A percentile compares a stretch with the other conserved stretches of the same genome.
Evolutionary conservation across 371 early-diverging fungal species (phyloP).

Genomic region (Lichtheimia hyalospora): DNA sequence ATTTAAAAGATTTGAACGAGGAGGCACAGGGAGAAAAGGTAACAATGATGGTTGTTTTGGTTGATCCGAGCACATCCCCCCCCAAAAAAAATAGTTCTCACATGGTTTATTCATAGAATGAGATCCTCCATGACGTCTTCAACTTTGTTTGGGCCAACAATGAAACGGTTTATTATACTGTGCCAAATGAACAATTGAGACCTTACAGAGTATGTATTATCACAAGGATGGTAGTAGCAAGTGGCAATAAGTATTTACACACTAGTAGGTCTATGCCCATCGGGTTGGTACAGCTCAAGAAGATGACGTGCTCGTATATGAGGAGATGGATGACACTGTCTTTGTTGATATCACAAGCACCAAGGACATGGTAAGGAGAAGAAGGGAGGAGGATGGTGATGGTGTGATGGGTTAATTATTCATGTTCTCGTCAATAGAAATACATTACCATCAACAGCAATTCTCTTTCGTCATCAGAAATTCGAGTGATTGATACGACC

Average conservation of each 20-base stretch:
- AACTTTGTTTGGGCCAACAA: conserved; percentile 82
- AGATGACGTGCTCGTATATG: conserved; percentile 65
- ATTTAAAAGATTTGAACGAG: conserved; percentile 50
- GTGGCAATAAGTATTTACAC: neutral
- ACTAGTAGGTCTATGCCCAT: conserved; percentile 56
- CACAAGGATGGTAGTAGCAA: neutral
- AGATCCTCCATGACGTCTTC: conserved; percentile 68
- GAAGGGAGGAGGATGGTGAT: neutral
- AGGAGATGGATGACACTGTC: conserved; percentile 64
- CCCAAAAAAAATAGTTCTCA: neutral
- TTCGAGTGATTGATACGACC: conserved; percentile 55
- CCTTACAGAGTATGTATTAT: conserved; percentile 45
- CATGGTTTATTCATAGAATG: conserved; percentile 27
- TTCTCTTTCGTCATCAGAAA: conserved; percentile 75
- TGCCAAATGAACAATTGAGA: conserved; percentile 71
- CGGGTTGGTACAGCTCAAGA: conserved; percentile 53
- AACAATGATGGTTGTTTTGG: neutral
- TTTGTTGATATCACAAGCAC: conserved; percentile 83
- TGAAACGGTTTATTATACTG: conserved; percentile 70
- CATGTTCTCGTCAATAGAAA: conserved; percentile 26
- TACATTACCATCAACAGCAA: conserved; percentile 77
- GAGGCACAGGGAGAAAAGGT: neutral
- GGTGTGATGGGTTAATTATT: neutral
- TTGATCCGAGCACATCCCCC: neutral
- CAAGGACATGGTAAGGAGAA: conserved; percentile 63